Evolutionary conservation across 2,329 filamentous ascomycete genomes (phyloP).

Genomic region (Chrysoporthe puriensis): DNA sequence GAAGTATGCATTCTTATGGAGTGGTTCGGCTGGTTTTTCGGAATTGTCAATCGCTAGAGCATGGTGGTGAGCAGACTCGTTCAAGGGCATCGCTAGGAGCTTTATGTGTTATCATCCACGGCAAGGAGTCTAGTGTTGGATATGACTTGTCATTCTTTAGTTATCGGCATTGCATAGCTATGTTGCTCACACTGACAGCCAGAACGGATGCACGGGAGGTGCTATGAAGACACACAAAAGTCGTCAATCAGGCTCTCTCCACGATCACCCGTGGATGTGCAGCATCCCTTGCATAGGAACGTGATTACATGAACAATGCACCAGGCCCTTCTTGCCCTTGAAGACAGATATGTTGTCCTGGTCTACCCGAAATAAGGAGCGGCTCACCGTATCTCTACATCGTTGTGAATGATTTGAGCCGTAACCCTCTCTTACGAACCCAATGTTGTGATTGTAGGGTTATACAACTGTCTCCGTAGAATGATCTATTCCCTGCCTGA

Average conservation of each 20-base stretch:
- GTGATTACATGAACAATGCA: not conserved
- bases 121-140: constrained; percentile 8
- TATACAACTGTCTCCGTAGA: not conserved
- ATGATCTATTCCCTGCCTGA: too few relatives aligned
- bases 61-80: not conserved
- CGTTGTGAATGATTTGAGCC: too few relatives aligned
- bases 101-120: constrained; percentile 13
- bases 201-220: not conserved
- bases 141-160: constrained; percentile 17
- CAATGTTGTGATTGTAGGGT: not conserved
- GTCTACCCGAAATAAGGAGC: too few relatives aligned
- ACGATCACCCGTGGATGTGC: not conserved
- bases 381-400: too few relatives aligned
- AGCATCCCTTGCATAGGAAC: not conserved
- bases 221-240: not conserved
- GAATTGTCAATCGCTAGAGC: not conserved
- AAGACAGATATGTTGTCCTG: not conserved
- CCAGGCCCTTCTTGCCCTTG: not conserved
- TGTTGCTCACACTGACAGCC: not conserved
- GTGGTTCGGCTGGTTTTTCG: too few relatives aligned
- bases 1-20: constrained; percentile 3
- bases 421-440: not conserved
- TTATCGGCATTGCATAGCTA: constrained; percentile 13
- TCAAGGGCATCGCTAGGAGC: not conserved
- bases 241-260: not conserved